These are phyloP conservation scores for Pseudogymnoascus sp. DNA, from an alignment of 2,329 filamentous ascomycete species.

Conservation along the genomic window DNA sequence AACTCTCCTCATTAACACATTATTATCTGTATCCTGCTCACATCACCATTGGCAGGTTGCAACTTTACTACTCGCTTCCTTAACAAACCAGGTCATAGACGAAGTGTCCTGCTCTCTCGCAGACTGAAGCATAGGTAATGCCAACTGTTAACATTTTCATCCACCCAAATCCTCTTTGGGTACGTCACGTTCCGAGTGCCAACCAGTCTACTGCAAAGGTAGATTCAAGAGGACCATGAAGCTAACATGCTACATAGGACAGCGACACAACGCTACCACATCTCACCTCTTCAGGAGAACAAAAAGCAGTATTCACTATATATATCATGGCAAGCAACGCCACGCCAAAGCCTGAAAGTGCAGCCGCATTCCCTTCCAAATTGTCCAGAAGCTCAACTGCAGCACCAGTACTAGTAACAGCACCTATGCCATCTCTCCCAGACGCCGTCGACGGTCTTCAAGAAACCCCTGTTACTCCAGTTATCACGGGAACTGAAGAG, in stretches of 20 bases:
- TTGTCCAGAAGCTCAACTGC: conserved; percentile 1
- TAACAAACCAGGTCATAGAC: background rate
- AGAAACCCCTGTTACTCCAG: background rate
- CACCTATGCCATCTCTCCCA: background rate
- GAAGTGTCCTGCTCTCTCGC: background rate
- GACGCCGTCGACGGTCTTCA: background rate
- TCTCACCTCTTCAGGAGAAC: background rate
- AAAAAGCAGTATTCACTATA: background rate
- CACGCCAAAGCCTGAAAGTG: background rate
- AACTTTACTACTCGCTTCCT: background rate
- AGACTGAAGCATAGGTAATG: background rate
- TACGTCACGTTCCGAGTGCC: background rate
- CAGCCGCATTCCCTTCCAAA: background rate
- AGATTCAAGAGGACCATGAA: background rate
- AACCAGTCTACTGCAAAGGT: background rate
- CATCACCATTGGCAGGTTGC: background rate
- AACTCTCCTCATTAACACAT: background rate
- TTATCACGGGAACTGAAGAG: background rate
- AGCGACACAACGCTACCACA: background rate
- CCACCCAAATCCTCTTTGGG: background rate
- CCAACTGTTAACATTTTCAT: background rate
- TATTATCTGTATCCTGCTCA: background rate
- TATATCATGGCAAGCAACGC: background rate
- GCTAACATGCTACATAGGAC: background rate
- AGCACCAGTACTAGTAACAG: background rate